phyloP scores from a whole-genome alignment of 2,329 filamentous ascomycete genomes.

The Rhinocladiella similis region DNA sequence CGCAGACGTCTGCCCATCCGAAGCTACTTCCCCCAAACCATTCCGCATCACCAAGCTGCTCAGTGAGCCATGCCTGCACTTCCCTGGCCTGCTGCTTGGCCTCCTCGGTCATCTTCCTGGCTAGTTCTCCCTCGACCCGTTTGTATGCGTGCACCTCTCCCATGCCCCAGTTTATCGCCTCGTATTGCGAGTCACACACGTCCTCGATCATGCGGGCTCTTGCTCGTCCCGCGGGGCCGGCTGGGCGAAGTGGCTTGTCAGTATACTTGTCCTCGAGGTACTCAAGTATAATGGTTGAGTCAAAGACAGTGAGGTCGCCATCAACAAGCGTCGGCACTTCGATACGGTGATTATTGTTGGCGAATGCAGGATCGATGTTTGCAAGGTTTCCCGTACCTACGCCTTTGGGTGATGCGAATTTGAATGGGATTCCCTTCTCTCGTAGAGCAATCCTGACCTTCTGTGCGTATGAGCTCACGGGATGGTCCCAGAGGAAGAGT shows the following conservation, averaged over 20 bases:
- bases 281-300: constrained; percentile 25
- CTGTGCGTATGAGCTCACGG: constrained; percentile 12
- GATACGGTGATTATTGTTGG: constrained; percentile 3
- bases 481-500: constrained; percentile 17
- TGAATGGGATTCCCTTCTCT: constrained; percentile 18
- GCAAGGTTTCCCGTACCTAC: constrained; percentile 9
- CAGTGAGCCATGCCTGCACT: constrained; percentile 7
- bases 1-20: constrained; percentile 15
- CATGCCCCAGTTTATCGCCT: constrained; percentile 19
- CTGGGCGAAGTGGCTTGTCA: constrained; percentile 8
- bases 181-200: constrained; percentile 22
- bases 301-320: constrained; percentile 17
- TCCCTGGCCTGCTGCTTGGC: constrained; percentile 3
- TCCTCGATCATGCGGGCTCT: constrained; percentile 22
- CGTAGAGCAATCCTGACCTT: constrained; percentile 21
- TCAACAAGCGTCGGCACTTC: constrained; percentile 21
- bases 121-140: constrained; percentile 11
- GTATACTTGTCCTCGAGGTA: constrained; percentile 23
- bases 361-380: background rate
- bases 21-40: constrained; percentile 18
- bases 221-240: constrained; percentile 5
- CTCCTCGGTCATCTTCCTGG: constrained; percentile 8
- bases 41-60: constrained; percentile 9
- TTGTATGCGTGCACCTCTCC: constrained; percentile 14
- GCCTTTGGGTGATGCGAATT: background rate